Evolutionary conservation across 306 rosid species (phyloP), one percentile per base, ranked within the genome.

Genomic region (Cucurbita ficifolia): DNA sequence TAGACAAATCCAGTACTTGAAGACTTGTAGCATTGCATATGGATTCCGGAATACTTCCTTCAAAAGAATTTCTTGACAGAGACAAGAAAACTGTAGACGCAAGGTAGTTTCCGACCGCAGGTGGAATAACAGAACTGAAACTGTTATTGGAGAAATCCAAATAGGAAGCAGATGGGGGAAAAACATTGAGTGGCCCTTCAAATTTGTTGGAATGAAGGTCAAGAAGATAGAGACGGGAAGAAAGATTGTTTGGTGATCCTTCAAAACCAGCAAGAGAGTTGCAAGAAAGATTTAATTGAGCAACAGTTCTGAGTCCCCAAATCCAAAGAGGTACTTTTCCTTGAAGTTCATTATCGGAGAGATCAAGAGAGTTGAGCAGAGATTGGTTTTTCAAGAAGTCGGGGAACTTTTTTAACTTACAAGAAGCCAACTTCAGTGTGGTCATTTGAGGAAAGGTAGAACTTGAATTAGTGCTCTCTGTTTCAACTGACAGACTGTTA

Each of bases 201-300:
- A 85, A 19, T 19, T 73, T 22, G 70, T 85, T 85, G 24, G 64
- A 70, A 40, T 80, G 88, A 56, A 85, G 79, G 79, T 82, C 88
- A 10, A 82, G 63, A 36, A 80, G 0, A 4, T 0, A 2, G 11
- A 82, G 3, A 8, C 0, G 0, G 17, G 2, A 2, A 72, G 72
- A 4, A 7, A 29, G 10, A 69, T 78, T 61, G 0, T 13, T 22
- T 0, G 38, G n/a, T 21, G 76, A 65, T 48, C 75, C 79, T 42
- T 69, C 73, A 17, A 79, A 9, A 17, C 19, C 21, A 3, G 0
- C 10, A 9, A 90, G 43, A 0, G 21, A 42, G 72, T 90, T 90
- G 70, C 53, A 29, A 38, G 96, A 88, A 45, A 90, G 85, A 68
- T 88, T 90, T 45, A 88, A 42, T 3, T 48, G 19, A 2, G 0